Conservation (phyloP, 495 filamentous ascomycete genomes). For the Glonium stellatum region DNA sequence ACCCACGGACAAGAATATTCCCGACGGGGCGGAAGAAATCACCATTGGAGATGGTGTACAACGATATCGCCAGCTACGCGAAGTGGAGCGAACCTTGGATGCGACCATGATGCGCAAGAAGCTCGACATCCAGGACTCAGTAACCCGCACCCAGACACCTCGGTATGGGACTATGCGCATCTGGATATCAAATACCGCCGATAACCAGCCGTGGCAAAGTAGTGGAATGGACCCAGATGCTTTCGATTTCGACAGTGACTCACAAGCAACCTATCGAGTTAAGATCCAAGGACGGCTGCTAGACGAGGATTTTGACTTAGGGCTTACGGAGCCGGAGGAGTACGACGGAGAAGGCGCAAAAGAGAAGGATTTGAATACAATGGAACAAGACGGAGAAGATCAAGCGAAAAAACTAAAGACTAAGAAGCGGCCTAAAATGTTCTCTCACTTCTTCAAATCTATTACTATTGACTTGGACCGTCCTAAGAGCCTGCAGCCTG, state of each 20-base stretch:
- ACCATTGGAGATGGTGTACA: constrained; percentile 73
- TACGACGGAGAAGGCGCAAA: constrained; percentile 47
- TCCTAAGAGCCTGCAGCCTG: constrained; percentile 44
- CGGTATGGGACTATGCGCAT: constrained; percentile 79
- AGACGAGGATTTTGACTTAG: constrained; percentile 34
- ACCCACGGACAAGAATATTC: constrained; percentile 90
- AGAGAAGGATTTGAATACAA: constrained; percentile 50
- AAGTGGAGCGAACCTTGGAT: constrained; percentile 83
- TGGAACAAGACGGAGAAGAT: constrained; percentile 52
- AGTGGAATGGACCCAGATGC: constrained; percentile 54
- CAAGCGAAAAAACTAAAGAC: constrained; percentile 37
- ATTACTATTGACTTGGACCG: constrained; percentile 84
- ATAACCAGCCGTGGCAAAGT: constrained; percentile 90
- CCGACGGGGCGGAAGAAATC: constrained; percentile 76
- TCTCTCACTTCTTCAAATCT: constrained; percentile 94
- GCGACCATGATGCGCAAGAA: constrained; percentile 92
- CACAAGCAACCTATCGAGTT: constrained; percentile 72
- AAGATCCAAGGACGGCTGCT: constrained; percentile 89
- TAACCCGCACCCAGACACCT: constrained; percentile 65
- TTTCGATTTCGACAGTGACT: constrained; percentile 66
- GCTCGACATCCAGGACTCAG: constrained; percentile 78
- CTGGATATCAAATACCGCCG: constrained; percentile 92
- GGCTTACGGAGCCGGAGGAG: constrained; percentile 55
- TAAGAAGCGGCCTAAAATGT: constrained; percentile 45
- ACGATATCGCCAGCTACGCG: constrained; percentile 74